Conservation (phyloP, 768 basidiomycete genomes). For the Suillus placidus region DNA sequence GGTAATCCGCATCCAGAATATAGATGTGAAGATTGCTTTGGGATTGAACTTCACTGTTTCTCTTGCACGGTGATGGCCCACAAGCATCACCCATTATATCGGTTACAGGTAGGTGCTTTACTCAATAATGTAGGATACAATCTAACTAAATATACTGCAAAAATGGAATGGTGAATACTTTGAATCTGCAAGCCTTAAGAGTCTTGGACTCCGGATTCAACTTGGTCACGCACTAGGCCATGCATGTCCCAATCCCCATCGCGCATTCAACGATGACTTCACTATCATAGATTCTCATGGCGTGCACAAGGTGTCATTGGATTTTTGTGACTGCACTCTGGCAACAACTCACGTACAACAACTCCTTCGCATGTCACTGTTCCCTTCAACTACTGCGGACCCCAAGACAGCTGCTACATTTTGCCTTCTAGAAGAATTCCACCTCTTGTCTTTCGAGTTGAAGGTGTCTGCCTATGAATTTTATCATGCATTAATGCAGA, state of each 20-base stretch:
- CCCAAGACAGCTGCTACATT: constrained; percentile 25
- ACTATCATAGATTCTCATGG: constrained; percentile 19
- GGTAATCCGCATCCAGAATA: not conserved
- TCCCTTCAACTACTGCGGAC: constrained; percentile 33
- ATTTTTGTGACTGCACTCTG: not conserved
- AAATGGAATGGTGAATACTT: constrained; percentile 21
- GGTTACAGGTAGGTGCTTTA: constrained; percentile 15
- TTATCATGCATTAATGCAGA: constrained; percentile 25
- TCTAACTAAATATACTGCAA: constrained; percentile 10
- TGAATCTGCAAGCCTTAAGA: constrained; percentile 11
- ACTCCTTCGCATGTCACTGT: constrained; percentile 24
- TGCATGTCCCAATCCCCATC: constrained; percentile 5
- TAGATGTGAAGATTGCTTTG: constrained; percentile 18
- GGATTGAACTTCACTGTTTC: constrained; percentile 7
- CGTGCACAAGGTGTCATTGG: not conserved
- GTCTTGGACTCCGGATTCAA: constrained; percentile 23
- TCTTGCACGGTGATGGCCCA: constrained; percentile 10
- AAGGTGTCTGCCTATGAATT: constrained; percentile 36
- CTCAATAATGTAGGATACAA: not conserved
- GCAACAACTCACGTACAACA: constrained; percentile 9
- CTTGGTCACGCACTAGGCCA: constrained; percentile 21
- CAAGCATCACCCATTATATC: constrained; percentile 17
- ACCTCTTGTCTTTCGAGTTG: constrained; percentile 17
- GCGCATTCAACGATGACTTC: constrained; percentile 13
- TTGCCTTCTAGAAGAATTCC: not conserved